Evolutionary conservation across 345 rosid species (phyloP).

Genomic region (Eutrema heterophyllum): DNA sequence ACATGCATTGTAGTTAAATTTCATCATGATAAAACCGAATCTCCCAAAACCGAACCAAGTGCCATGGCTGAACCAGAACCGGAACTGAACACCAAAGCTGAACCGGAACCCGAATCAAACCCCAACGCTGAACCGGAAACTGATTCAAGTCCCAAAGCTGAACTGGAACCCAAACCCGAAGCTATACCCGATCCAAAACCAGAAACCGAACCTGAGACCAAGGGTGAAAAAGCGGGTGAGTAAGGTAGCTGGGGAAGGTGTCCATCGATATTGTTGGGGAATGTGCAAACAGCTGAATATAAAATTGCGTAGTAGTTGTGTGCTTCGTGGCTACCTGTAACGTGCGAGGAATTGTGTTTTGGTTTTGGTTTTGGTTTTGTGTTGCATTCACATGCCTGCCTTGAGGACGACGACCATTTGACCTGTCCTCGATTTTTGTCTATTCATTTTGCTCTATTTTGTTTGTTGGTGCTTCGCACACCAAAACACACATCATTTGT

Average conservation of each 20-base stretch:
- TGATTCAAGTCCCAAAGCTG: conserved; percentile 4
- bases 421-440: conserved; percentile 28
- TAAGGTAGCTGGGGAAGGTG: not conserved
- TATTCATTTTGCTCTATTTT: conserved; percentile 26
- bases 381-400: conserved; percentile 16
- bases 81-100: conserved; percentile 6
- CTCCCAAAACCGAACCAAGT: conserved; percentile 18
- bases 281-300: conserved; percentile 18
- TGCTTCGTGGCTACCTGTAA: conserved; percentile 19
- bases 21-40: conserved; percentile 43
- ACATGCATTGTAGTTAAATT: conserved; percentile 92
- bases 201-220: conserved; percentile 10
- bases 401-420: conserved; percentile 15
- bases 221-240: conserved; percentile 24
- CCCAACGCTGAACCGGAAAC: conserved; percentile 1
- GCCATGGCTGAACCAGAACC: not conserved
- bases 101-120: not conserved
- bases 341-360: conserved; percentile 25
- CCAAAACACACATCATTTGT: not conserved
- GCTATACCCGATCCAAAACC: not conserved
- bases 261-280: not conserved
- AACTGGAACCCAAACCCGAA: not conserved
- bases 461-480: conserved; percentile 14
- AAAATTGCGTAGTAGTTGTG: conserved; percentile 23
- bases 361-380: conserved; percentile 4